Base-by-base conservation (phyloP, 2,329 filamentous ascomycete species). In the Grosmannia clavigera region DNA sequence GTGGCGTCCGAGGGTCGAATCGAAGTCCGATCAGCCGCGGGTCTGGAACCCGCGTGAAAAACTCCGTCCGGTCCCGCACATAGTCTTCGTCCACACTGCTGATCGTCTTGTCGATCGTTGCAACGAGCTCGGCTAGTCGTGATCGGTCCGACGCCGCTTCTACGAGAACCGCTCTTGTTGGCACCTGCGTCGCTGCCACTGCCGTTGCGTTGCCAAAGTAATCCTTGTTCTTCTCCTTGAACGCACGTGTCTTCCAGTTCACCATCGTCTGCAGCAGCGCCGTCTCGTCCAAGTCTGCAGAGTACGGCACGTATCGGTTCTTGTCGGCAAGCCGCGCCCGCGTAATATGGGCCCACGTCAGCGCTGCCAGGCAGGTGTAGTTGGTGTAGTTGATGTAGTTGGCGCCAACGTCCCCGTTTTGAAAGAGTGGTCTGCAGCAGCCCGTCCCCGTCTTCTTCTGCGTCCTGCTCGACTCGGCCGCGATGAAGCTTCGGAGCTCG, bases 191-290 rank as follows among this genome's bases (percentile, higher is more conserved):
- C 16, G 71, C 68, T 0, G 70, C 70, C 6, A 75, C 72, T n/a
- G 73, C 67, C 1, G 73, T 74, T 1, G 74, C 72, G 59, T 76
- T 77, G 57, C 75, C 74, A 61, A 72, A 73, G 64, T 76, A 76
- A 52, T 70, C 67, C 9, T 68, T 66, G 19, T 69, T 65, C 11
- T 62, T 62, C 11, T 67, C 61, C 16, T 9, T 58, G 59, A 74
- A 73, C 0, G 72, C 72, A 4, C 73, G 69, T 53, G 65, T 64
- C 51, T 70, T 68, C 74, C 74, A 77, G 63, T 75, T 75, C 5
- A 74, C 74, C 58, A 74, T 74, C 50, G 74, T 74, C 65, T 73
- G 70, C 52, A 76, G 62, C 56, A 66, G 66, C 4, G 70, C 66
- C 9, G 52, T 54, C 1, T 61, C 51, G 59, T 66, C 64, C 2